These are phyloP conservation scores for Phytophthora pseudosyringae DNA, from an alignment of 352 stramenopile genomes.

Conservation along the genomic window DNA sequence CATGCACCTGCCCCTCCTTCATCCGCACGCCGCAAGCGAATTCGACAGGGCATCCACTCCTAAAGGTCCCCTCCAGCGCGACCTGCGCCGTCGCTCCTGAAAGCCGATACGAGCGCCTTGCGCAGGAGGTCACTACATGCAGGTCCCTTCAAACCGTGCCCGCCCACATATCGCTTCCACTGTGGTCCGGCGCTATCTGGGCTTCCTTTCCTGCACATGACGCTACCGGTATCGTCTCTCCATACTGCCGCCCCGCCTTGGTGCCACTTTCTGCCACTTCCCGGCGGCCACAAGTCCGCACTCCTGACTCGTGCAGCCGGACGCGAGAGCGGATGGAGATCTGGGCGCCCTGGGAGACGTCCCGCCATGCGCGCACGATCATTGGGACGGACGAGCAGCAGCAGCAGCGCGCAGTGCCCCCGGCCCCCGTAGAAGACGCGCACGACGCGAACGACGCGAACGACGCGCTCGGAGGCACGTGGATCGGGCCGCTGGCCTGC, in stretches of 20 bases:
- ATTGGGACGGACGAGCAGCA: conserved; percentile 1
- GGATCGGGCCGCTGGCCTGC: conserved; percentile 27
- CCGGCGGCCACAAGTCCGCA: conserved; percentile 1
- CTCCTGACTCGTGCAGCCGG: background rate
- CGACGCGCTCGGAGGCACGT: background rate
- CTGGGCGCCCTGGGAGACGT: conserved; percentile 33
- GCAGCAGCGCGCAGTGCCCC: too few species aligned
- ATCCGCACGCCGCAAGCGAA: background rate
- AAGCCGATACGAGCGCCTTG: background rate
- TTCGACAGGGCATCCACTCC: background rate
- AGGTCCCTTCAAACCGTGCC: background rate
- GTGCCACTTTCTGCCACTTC: conserved; percentile 1
- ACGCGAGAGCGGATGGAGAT: conserved; percentile 28
- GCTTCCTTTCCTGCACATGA: too few species aligned
- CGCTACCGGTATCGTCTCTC: background rate
- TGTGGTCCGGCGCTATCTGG: conserved; percentile 21
- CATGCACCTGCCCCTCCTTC: background rate
- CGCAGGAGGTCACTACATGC: background rate
- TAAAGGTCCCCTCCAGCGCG: background rate
- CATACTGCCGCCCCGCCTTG: background rate
- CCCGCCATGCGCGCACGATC: conserved; percentile 14
- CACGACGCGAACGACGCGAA: conserved; percentile 7
- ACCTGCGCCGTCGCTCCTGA: too few species aligned
- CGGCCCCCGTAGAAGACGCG: background rate
- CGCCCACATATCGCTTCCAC: conserved; percentile 7